phyloP scores from a whole-genome alignment of 495 filamentous ascomycete genomes.

The Chaetomidium leptoderma region DNA sequence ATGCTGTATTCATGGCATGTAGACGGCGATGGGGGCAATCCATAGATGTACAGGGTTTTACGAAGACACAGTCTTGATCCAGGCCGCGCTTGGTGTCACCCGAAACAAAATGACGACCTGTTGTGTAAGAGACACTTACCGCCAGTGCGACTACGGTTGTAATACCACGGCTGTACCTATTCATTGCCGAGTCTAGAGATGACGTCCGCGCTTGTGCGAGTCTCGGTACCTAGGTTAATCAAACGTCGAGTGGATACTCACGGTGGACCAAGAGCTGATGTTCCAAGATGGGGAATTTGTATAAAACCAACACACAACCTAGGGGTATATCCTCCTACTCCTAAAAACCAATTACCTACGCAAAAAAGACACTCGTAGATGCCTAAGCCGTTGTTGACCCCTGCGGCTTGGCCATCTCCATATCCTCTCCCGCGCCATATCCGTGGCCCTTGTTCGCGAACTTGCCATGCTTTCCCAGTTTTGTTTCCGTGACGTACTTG shows the following conservation, averaged over 20 bases:
- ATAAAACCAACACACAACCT: no score
- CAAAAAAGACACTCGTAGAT: not conserved
- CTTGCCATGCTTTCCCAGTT: constrained; percentile 45
- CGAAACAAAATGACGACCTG: not conserved
- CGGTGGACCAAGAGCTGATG: no score
- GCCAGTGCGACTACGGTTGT: not conserved
- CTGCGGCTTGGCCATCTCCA: constrained; percentile 8
- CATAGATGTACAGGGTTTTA: no score
- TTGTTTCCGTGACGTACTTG: constrained; percentile 50
- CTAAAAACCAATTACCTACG: not conserved
- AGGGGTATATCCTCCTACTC: constrained; percentile 12
- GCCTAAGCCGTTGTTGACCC: not conserved
- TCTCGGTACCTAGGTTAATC: not conserved
- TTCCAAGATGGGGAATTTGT: no score
- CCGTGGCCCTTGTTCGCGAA: constrained; percentile 24
- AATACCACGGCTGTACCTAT: not conserved
- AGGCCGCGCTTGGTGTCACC: no score
- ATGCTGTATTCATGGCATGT: no score
- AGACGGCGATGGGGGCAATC: no score
- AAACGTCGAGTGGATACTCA: not conserved
- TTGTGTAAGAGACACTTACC: not conserved
- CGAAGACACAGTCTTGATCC: no score
- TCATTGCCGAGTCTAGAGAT: no score
- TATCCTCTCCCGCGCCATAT: not conserved
- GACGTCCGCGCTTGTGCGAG: not conserved